phyloP scores from a whole-genome alignment of 1,139 yeast genomes.

The Meyerozyma athensensis region DNA sequence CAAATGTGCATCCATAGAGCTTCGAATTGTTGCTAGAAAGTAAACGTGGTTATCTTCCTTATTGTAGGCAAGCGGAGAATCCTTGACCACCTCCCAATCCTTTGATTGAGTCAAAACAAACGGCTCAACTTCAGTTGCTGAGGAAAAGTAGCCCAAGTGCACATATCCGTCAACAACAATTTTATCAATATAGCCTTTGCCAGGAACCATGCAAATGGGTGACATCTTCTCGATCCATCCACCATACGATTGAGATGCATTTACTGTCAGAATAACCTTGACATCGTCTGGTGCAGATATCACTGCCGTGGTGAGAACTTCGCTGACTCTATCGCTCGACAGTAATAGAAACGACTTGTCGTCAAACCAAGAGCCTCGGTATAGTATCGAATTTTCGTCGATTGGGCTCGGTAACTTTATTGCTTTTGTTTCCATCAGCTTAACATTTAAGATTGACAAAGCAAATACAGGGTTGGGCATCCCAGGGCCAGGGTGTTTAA shows the following conservation, averaged over 20 bases:
- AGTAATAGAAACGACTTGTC: conserved; percentile 52
- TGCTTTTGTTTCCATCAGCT: conserved; percentile 14
- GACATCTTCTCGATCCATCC: conserved; percentile 54
- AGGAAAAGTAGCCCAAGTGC: conserved; percentile 65
- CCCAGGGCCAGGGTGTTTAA: conserved; percentile 93
- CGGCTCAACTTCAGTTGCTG: conserved; percentile 39
- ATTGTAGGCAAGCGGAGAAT: conserved; percentile 55
- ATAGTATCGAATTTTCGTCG: conserved; percentile 54
- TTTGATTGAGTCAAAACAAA: conserved; percentile 50
- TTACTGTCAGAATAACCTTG: conserved; percentile 17
- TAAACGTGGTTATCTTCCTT: conserved; percentile 49
- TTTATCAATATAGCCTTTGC: conserved; percentile 68
- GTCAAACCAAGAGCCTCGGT: conserved; percentile 72
- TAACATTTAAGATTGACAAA: conserved; percentile 42
- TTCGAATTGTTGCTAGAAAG: conserved; percentile 55
- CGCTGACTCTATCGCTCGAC: conserved; percentile 69
- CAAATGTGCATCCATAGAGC: conserved; percentile 55
- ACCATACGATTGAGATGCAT: conserved; percentile 39
- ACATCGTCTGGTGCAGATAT: conserved; percentile 35
- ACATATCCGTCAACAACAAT: conserved; percentile 59
- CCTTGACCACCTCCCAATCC: conserved; percentile 63
- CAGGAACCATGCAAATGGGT: conserved; percentile 27
- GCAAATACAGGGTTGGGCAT: conserved; percentile 59
- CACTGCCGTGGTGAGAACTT: conserved; percentile 50
- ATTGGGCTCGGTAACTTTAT: conserved; percentile 20